Base-by-base conservation (phyloP, 805 yeast genomes). In the Teunomyces kruisii region DNA sequence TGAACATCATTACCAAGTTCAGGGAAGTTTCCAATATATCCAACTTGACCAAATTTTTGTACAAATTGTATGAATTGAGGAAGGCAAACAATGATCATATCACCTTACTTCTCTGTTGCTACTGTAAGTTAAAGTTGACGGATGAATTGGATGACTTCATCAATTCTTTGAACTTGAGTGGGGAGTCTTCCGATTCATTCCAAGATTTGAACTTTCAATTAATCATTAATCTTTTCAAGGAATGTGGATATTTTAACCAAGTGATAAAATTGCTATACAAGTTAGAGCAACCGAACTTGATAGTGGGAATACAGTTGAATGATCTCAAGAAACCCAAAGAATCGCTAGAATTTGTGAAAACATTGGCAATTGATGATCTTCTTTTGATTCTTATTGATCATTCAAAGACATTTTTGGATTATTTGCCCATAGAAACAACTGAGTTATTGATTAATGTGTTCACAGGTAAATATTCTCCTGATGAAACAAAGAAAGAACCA, bases 371-470 rank as follows among this genome's bases (percentile, higher is more conserved):
- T 16, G 90, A 87, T 54, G 97, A 91, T 42, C 79, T 89, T 3
- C 65, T 91, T 24, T 68, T 92, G 32, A 82, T 88, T 7, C 67
- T 91, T 40, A 77, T 83, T 6, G 82, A 83, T 24, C 81, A 78
- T 55, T 83, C 92, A 3, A 81, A 87, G 47, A 56, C 66, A 1
- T 65, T 92, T 24, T 70, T 92, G 39, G 86, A 86, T 30, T 59
- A 72, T 38, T 66, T 80, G 31, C 97, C 98, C 0, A 78, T 86
- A 46, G 89, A 85, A 45, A 86, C 96, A 0, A 90, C 96, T 1
- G 84, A 84, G 26, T 65, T 94, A 30, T 70, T 92, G 46, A 90
- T 94, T 41, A 85, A 86, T 24, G 86, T 92, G 0, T 94, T 92
- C 59, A 92, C 98, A 0, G 97, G 97, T 0, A 81, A 79, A 44